These are phyloP conservation scores for Penicillium daleae DNA, from an alignment of 495 filamentous ascomycete species.

Conservation along the genomic window DNA sequence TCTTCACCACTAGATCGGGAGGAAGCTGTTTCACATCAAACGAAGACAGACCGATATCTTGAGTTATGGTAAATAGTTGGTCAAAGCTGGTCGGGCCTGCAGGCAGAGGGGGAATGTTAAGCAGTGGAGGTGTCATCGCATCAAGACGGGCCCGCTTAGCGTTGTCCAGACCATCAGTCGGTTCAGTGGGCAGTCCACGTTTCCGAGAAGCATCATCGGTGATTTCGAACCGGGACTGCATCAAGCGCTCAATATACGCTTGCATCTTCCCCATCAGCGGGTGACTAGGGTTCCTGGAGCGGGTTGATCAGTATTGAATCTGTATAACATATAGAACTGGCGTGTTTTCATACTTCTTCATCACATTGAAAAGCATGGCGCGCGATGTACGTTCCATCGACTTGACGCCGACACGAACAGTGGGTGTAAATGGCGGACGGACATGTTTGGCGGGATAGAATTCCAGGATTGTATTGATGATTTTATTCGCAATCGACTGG, in stretches of 20 bases:
- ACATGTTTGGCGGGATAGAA: conserved; percentile 88
- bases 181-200: conserved; percentile 65
- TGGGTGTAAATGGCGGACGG: conserved; percentile 74
- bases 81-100: conserved; percentile 75
- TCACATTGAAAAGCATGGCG: conserved; percentile 76
- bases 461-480: conserved; percentile 79
- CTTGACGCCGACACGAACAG: conserved; percentile 77
- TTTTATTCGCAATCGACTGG: conserved; percentile 78
- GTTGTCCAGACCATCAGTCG: conserved; percentile 68
- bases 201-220: conserved; percentile 77
- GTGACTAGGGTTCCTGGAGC: conserved; percentile 67
- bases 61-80: conserved; percentile 81
- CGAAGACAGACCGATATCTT: conserved; percentile 67
- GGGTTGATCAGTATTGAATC: conserved; percentile 8
- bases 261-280: conserved; percentile 73
- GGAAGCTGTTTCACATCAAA: conserved; percentile 86
- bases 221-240: conserved; percentile 71
- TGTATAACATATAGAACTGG: neutral
- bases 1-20: conserved; percentile 70
- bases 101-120: conserved; percentile 66
- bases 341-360: conserved; percentile 62
- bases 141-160: conserved; percentile 72
- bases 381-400: conserved; percentile 94
- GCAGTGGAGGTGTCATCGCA: conserved; percentile 51
- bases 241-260: conserved; percentile 77